These are phyloP conservation scores for Trichoderma simmonsii DNA, from an alignment of 2,329 filamentous ascomycete genomes.

Conservation along the genomic window DNA sequence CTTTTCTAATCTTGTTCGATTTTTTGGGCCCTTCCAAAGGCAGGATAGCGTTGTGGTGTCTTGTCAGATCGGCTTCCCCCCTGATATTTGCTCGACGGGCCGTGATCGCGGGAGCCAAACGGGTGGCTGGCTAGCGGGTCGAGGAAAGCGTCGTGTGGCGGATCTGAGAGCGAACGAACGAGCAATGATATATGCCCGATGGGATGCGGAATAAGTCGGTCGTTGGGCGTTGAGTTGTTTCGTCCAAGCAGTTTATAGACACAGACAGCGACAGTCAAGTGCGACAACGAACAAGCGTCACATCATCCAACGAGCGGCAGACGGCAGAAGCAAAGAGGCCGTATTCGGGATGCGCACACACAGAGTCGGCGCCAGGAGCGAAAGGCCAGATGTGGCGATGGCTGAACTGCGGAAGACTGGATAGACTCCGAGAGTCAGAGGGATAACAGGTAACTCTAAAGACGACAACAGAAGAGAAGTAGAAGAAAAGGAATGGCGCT, in stretches of 20 bases:
- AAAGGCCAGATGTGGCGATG: not conserved
- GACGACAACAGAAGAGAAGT: not conserved
- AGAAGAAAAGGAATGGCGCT: slow-evolving; percentile 6
- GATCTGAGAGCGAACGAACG: not conserved
- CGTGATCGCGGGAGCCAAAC: slow-evolving; percentile 7
- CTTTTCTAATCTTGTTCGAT: not conserved
- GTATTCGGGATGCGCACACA: not conserved
- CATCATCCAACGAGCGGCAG: slow-evolving; percentile 18
- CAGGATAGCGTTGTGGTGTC: not conserved
- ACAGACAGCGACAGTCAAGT: not conserved
- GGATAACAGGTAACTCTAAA: not conserved
- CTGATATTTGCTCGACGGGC: not conserved
- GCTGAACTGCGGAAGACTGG: not conserved
- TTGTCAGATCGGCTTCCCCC: not conserved
- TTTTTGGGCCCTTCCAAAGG: not conserved
- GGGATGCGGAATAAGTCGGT: not conserved
- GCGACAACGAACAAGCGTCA: not conserved
- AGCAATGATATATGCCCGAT: not conserved
- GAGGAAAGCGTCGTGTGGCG: slow-evolving; percentile 5
- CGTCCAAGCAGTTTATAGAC: not conserved
- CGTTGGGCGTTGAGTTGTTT: not conserved
- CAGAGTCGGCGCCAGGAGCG: not conserved
- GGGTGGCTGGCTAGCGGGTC: slow-evolving; percentile 10
- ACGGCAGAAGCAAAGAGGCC: not conserved
- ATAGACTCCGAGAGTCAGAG: not conserved